Evolutionary conservation across 495 filamentous ascomycete genomes (phyloP).

Genomic region (Hyaloscypha bicolor): DNA sequence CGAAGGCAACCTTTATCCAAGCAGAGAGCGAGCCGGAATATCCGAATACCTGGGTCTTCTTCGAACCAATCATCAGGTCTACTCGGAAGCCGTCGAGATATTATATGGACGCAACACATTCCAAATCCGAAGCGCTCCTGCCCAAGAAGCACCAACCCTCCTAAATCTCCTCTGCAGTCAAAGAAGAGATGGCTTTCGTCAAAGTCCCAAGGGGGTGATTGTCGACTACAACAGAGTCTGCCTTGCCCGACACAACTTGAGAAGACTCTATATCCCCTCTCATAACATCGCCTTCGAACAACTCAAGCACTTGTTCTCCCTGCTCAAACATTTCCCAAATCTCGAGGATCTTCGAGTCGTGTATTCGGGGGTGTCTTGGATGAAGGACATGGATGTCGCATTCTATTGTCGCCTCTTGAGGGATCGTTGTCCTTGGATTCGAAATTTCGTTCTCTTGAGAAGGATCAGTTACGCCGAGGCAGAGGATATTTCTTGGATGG

Average conservation of each 20-base stretch:
- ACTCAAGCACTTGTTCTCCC: slow-evolving; percentile 17
- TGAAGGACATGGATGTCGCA: slow-evolving; percentile 21
- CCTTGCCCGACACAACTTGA: slow-evolving; percentile 16
- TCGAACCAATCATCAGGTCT: slow-evolving; percentile 21
- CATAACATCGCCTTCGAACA: slow-evolving; percentile 17
- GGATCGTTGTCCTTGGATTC: slow-evolving; percentile 14
- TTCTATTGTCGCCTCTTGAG: slow-evolving; percentile 19
- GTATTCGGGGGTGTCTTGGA: not conserved
- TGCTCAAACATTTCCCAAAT: slow-evolving; percentile 25
- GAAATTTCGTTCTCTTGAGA: slow-evolving; percentile 12
- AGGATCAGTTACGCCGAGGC: slow-evolving; percentile 20
- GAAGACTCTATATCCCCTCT: slow-evolving; percentile 15
- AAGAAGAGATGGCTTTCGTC: slow-evolving; percentile 8
- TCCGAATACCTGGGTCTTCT: slow-evolving; percentile 12
- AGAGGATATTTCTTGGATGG: slow-evolving; percentile 27
- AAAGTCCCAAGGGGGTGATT: not conserved
- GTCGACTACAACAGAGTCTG: slow-evolving; percentile 6
- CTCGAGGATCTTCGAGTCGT: slow-evolving; percentile 18
- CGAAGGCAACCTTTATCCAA: slow-evolving; percentile 15
- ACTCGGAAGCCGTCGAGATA: slow-evolving; percentile 19
- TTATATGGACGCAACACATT: slow-evolving; percentile 24
- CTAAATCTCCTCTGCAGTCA: slow-evolving; percentile 16
- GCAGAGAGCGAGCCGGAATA: slow-evolving; percentile 19
- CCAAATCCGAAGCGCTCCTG: slow-evolving; percentile 16
- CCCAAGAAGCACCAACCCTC: not conserved